These are phyloP conservation scores for Mediolabrus comicus DNA, from an alignment of 108 stramenopile genomes.

Conservation along the genomic window DNA sequence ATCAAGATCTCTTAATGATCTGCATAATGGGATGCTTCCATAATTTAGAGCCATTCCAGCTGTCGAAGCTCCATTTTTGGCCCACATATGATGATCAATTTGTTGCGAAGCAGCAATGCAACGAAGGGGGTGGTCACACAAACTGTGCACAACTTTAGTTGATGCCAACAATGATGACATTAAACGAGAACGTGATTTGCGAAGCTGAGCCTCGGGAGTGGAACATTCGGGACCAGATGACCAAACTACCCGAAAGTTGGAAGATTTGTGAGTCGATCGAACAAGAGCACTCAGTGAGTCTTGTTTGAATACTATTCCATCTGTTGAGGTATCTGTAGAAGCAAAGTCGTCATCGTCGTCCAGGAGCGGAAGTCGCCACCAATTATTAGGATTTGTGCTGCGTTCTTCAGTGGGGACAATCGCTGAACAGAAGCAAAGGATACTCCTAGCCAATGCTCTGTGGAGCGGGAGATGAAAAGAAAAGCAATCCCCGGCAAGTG, in stretches of 20 bases:
- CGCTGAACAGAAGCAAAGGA: slow-evolving; percentile 67
- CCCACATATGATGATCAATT: slow-evolving; percentile 87
- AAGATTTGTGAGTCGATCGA: slow-evolving; percentile 66
- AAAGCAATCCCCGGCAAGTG: slow-evolving; percentile 78
- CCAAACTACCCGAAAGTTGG: slow-evolving; percentile 87
- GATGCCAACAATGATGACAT: slow-evolving; percentile 80
- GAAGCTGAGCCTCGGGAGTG: slow-evolving; percentile 71
- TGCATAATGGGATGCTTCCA: slow-evolving; percentile 78
- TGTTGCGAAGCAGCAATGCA: slow-evolving; percentile 86
- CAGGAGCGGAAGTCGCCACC: slow-evolving; percentile 87
- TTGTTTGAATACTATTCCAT: slow-evolving; percentile 42
- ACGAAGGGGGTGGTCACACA: slow-evolving; percentile 86
- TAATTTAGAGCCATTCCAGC: slow-evolving; percentile 89
- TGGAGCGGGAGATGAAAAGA: slow-evolving; percentile 90
- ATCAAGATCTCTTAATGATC: slow-evolving; percentile 84
- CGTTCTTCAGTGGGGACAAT: slow-evolving; percentile 65
- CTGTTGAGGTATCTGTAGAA: slow-evolving; percentile 8
- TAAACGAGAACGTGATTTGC: slow-evolving; percentile 64
- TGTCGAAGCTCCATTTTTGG: slow-evolving; percentile 78
- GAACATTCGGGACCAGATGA: slow-evolving; percentile 84
- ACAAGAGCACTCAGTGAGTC: slow-evolving; percentile 76
- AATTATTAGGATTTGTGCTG: slow-evolving; percentile 47
- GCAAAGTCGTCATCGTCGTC: slow-evolving; percentile 61
- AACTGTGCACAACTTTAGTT: slow-evolving; percentile 83
- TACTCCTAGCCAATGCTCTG: slow-evolving; percentile 75